Percentiles rank a stretch among this genome's conserved stretches.
Evolutionary conservation across 345 rosid genomes (phyloP).

Genomic region (Syzygium oleosum): DNA sequence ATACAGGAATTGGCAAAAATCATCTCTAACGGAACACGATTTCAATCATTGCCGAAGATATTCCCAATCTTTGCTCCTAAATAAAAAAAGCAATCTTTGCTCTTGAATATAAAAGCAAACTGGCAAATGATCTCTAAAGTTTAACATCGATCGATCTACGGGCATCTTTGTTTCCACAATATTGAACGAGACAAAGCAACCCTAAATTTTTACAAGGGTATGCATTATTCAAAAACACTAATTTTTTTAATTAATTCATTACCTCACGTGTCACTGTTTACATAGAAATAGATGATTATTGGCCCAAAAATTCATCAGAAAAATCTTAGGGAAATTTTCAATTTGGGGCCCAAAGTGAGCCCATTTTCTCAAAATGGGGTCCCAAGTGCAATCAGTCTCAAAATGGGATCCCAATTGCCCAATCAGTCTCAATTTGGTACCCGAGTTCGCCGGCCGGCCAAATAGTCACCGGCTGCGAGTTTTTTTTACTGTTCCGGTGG

Average conservation of each 20-base stretch:
- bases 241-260: background rate
- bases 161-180: background rate
- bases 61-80: accelerated
- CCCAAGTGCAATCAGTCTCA: too few relatives aligned
- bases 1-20: accelerated
- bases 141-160: accelerated
- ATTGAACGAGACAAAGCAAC: background rate
- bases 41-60: background rate
- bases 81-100: background rate
- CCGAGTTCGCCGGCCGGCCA: too few relatives aligned
- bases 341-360: too few relatives aligned
- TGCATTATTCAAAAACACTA: background rate
- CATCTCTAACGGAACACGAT: accelerated
- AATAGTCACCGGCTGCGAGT: too few relatives aligned
- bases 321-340: too few relatives aligned
- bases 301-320: background rate
- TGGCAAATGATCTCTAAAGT: background rate
- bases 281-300: background rate
- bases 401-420: too few relatives aligned
- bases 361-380: too few relatives aligned
- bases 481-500: too few relatives aligned
- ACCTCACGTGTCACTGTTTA: background rate
- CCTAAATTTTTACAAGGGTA: background rate
- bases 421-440: too few relatives aligned
- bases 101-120: too few relatives aligned